Percentiles rank a stretch among this genome's conserved stretches.
Conservation (phyloP, 2,329 filamentous ascomycete genomes). For the Claviceps sp. region DNA sequence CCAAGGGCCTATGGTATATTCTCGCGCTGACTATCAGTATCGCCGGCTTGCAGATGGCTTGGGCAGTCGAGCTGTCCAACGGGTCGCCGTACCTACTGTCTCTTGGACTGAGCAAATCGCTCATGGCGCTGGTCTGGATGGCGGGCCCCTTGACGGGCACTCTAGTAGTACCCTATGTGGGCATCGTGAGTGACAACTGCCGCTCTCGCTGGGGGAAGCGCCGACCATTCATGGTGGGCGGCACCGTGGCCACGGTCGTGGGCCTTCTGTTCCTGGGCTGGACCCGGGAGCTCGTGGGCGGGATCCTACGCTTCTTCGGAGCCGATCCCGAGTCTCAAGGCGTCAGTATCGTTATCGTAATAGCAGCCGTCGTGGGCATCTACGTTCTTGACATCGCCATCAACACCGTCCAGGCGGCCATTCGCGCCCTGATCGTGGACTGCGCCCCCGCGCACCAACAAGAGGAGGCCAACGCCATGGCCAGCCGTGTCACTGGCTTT, state of each 20-base stretch:
- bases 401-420: slow-evolving; percentile 90
- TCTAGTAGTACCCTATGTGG: slow-evolving; percentile 70
- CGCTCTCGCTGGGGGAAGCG: slow-evolving; percentile 62
- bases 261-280: slow-evolving; percentile 60
- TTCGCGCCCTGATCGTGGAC: slow-evolving; percentile 87
- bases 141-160: slow-evolving; percentile 67
- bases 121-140: slow-evolving; percentile 77
- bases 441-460: slow-evolving; percentile 88
- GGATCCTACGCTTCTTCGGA: slow-evolving; percentile 56
- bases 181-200: slow-evolving; percentile 69
- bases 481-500: slow-evolving; percentile 69
- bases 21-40: slow-evolving; percentile 76
- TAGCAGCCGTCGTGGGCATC: slow-evolving; percentile 72
- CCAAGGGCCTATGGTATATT: slow-evolving; percentile 76
- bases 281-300: slow-evolving; percentile 58
- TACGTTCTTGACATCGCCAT: slow-evolving; percentile 90
- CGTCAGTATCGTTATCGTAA: slow-evolving; percentile 54
- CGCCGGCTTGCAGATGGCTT: slow-evolving; percentile 82
- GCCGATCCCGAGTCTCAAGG: slow-evolving; percentile 49
- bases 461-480: slow-evolving; percentile 88
- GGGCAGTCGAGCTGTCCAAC: slow-evolving; percentile 90
- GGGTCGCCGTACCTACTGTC: slow-evolving; percentile 76
- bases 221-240: slow-evolving; percentile 68
- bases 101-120: slow-evolving; percentile 67
- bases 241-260: slow-evolving; percentile 51